phyloP scores from a whole-genome alignment of 768 basidiomycete genomes.

The Omphalotus guepiniiformis region DNA sequence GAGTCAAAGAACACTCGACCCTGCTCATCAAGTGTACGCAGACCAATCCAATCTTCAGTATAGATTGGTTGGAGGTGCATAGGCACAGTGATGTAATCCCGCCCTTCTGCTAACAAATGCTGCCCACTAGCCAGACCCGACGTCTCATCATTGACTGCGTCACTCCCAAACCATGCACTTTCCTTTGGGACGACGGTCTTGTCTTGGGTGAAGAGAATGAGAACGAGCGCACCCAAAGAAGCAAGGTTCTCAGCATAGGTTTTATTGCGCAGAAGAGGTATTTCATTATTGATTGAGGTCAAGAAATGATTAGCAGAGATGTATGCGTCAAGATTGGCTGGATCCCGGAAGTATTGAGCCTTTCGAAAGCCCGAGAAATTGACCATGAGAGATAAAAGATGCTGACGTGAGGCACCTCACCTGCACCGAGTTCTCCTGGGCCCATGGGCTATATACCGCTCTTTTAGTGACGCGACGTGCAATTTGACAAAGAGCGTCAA shows the following conservation, averaged over 20 bases:
- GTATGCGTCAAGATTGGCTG: slow-evolving; percentile 53
- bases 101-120: slow-evolving; percentile 10
- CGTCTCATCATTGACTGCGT: slow-evolving; percentile 37
- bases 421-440: slow-evolving; percentile 71
- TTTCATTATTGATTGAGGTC: slow-evolving; percentile 75
- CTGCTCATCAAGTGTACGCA: slow-evolving; percentile 64
- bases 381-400: too few species aligned
- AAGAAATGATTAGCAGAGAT: slow-evolving; percentile 63
- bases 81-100: slow-evolving; percentile 35
- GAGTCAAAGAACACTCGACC: slow-evolving; percentile 54
- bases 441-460: slow-evolving; percentile 73
- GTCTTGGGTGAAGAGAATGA: slow-evolving; percentile 71
- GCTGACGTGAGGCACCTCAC: slow-evolving; percentile 41
- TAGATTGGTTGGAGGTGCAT: slow-evolving; percentile 76
- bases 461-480: slow-evolving; percentile 57
- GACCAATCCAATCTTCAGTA: slow-evolving; percentile 76
- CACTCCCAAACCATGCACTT: slow-evolving; percentile 83
- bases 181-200: slow-evolving; percentile 81
- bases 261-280: slow-evolving; percentile 44
- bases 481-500: slow-evolving; percentile 66
- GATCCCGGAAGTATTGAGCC: slow-evolving; percentile 89
- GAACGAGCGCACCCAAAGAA: slow-evolving; percentile 61
- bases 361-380: too few species aligned
- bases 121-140: background rate
- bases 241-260: slow-evolving; percentile 60